Percentiles rank a stretch among this genome's conserved stretches.
phyloP scores from a whole-genome alignment of 306 rosid genomes.

The Inga leiocalycina region DNA sequence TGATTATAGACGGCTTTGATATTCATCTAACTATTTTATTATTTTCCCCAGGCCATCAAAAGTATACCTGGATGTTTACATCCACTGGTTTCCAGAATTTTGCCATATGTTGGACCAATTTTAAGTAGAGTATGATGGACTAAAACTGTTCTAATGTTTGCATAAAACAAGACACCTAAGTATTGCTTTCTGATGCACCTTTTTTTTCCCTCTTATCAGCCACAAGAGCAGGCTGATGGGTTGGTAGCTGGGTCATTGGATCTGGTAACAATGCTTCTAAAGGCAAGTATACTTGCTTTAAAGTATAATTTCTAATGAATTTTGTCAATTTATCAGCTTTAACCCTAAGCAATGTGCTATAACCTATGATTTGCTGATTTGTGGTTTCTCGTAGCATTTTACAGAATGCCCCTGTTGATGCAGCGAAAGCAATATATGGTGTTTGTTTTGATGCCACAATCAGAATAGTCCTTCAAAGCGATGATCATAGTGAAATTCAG shows the following conservation, averaged over 20 bases:
- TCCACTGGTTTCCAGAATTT: constrained; percentile 74
- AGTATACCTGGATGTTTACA: constrained; percentile 79
- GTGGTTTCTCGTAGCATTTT: constrained; percentile 43
- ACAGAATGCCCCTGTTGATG: constrained; percentile 87
- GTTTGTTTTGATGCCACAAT: constrained; percentile 71
- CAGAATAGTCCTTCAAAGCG: constrained; percentile 74
- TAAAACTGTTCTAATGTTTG: constrained; percentile 19
- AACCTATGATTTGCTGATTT: constrained; percentile 40
- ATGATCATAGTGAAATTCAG: constrained; percentile 96
- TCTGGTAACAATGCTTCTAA: constrained; percentile 82
- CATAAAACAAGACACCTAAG: neutral
- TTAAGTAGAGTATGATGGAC: constrained; percentile 61
- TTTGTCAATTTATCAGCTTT: constrained; percentile 11
- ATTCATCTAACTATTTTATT: constrained; percentile 15
- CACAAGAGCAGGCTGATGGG: constrained; percentile 86
- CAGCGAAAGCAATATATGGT: constrained; percentile 73
- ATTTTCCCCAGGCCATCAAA: constrained; percentile 72
- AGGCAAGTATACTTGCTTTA: constrained; percentile 70
- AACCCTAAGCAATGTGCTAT: constrained; percentile 22
- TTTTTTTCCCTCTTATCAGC: constrained; percentile 50
- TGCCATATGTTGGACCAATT: constrained; percentile 76
- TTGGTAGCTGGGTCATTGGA: constrained; percentile 90
- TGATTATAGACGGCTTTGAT: constrained; percentile 28
- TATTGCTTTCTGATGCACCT: constrained; percentile 39
- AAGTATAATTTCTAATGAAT: constrained; percentile 15